Base-by-base conservation (phyloP, 2,329 filamentous ascomycete species). In the Pseudogymnoascus sp. region DNA sequence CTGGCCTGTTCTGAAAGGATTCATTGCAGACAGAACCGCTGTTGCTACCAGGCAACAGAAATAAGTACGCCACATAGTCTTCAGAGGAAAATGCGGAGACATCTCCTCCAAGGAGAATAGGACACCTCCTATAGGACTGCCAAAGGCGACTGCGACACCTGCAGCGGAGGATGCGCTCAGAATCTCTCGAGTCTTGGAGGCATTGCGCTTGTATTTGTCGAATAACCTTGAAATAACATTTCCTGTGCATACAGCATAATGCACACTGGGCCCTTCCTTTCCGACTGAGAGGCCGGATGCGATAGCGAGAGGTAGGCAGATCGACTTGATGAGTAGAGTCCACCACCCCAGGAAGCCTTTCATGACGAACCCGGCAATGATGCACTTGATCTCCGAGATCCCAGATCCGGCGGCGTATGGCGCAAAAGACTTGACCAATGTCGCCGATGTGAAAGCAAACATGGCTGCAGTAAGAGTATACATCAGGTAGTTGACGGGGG, bases 361-460 rank as follows among this genome's bases (percentile, higher is more conserved):
- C 95, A 99, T 99, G 60, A 97, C 91, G 74, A 99, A 99, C 2
- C 95, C 95, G 4, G 93, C 95, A 72, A 99, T 96, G 73, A 99
- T 97, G 76, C 92, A 96, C 77, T 99, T 99, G 82, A 99, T 99
- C 78, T 99, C 95, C 11, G 92, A 97, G 64, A 99, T 99, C 42
- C 95, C 95, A 11, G 91, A 96, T 15, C 95, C 95, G 35, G 95
- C 95, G 10, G 95, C 95, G 74, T 99, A 99, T 0, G 95, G 95
- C 4, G 95, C 93, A 75, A 95, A 97, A 1, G 86, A 87, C 74
- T 91, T 95, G 72, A 99, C 95, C 42, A 99, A 81, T 38, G 83
- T 87, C 0, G 93, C 93, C 2, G 93, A 88, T 3, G 88, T 88
- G 62, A 89, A 89, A 17, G 93, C 90, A 74, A 97, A 96, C 2